A percentile compares a stretch with the other conserved stretches of the same genome.
Evolutionary conservation across 208 protist genomes (phyloP).

Genomic region (Crithidia acanthocephali): DNA sequence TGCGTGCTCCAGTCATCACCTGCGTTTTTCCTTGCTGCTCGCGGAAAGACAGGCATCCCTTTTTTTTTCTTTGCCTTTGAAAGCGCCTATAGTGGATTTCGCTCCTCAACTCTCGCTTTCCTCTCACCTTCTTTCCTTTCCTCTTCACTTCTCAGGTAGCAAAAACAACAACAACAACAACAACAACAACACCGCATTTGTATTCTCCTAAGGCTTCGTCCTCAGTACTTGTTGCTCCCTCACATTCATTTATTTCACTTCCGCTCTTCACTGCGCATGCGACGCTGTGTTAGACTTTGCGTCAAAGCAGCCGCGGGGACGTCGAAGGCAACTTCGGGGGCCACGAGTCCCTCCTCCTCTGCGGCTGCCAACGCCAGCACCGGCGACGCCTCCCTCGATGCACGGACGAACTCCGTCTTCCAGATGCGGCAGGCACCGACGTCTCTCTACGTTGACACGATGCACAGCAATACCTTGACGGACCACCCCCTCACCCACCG

Average conservation of each 20-base stretch:
- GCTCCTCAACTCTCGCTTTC: no score
- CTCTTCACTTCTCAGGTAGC: no score
- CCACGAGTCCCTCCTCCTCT: slow-evolving; percentile 8
- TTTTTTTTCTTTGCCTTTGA: no score
- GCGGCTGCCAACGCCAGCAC: neutral
- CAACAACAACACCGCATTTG: no score
- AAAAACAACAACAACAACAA: no score
- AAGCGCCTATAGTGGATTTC: no score
- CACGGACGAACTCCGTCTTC: slow-evolving; percentile 61
- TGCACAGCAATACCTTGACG: slow-evolving; percentile 90
- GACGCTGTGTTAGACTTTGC: slow-evolving; percentile 22
- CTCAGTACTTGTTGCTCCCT: slow-evolving; percentile 1
- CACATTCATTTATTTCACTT: slow-evolving; percentile 4
- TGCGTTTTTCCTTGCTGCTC: neutral
- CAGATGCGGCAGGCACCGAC: slow-evolving; percentile 73
- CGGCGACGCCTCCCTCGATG: slow-evolving; percentile 1
- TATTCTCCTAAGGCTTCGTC: no score
- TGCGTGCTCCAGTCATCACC: no score
- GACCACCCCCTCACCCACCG: slow-evolving; percentile 88
- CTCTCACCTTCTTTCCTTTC: no score
- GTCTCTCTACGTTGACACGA: slow-evolving; percentile 76
- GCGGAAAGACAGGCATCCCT: no score
- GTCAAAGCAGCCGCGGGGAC: slow-evolving; percentile 16
- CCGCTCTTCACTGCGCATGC: slow-evolving; percentile 12
- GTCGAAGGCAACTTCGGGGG: slow-evolving; percentile 8